Evolutionary conservation across 2,329 filamentous ascomycete genomes (phyloP).

Genomic region (Talaromyces sp.): DNA sequence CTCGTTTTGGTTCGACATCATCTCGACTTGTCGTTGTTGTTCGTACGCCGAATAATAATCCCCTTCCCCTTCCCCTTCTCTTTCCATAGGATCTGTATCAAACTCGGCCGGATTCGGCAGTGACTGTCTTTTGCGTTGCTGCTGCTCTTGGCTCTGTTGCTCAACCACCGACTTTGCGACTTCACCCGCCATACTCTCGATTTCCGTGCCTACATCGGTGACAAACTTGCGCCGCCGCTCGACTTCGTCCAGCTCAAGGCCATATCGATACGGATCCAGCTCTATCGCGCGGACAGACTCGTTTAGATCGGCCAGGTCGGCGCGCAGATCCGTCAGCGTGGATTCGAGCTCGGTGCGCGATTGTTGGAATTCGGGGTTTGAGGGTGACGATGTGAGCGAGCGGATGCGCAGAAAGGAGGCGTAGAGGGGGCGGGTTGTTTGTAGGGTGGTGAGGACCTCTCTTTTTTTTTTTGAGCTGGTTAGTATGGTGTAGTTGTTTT

Average conservation of each 20-base stretch:
- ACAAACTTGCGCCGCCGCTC: constrained; percentile 74
- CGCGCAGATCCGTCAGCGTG: constrained; percentile 67
- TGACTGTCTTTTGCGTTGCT: constrained; percentile 27
- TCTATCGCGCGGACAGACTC: constrained; percentile 85
- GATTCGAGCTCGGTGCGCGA: constrained; percentile 70
- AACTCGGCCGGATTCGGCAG: constrained; percentile 58
- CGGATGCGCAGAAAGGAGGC: constrained; percentile 94
- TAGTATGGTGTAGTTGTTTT: background rate
- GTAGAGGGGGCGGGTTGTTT: constrained; percentile 78
- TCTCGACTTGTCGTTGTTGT: constrained; percentile 80
- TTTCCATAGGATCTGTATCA: constrained; percentile 41
- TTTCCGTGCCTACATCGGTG: constrained; percentile 79
- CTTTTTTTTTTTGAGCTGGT: constrained; percentile 40
- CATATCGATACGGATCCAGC: constrained; percentile 78
- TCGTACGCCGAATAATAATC: constrained; percentile 77
- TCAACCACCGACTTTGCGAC: constrained; percentile 51
- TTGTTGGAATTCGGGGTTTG: constrained; percentile 65
- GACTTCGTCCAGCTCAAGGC: constrained; percentile 77
- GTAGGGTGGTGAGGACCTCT: constrained; percentile 81
- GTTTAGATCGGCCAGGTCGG: constrained; percentile 83
- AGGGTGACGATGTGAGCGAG: constrained; percentile 66
- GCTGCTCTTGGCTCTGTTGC: constrained; percentile 28
- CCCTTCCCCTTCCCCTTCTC: constrained; percentile 39
- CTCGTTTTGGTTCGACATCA: constrained; percentile 93
- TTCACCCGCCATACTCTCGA: constrained; percentile 84